Evolutionary conservation across 2,329 filamentous ascomycete genomes (phyloP).

Genomic region (Coleophoma eucalyptorum): DNA sequence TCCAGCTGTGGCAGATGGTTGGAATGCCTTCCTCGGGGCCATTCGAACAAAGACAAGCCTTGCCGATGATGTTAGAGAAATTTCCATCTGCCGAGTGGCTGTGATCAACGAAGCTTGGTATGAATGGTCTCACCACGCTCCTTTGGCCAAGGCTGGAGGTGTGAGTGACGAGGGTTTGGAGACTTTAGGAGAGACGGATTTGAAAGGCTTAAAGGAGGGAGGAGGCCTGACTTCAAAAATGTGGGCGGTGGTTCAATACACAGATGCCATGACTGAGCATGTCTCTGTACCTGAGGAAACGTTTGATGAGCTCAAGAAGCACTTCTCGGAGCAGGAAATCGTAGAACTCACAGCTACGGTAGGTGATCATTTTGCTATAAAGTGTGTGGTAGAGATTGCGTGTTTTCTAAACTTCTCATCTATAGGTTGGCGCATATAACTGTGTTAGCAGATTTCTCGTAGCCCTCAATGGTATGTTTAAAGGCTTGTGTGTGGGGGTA

Average conservation of each 20-base stretch:
- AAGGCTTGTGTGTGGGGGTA: background rate
- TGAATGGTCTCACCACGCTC: conserved; percentile 79
- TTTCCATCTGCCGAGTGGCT: conserved; percentile 78
- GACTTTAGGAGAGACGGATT: conserved; percentile 15
- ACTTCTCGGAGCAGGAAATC: conserved; percentile 67
- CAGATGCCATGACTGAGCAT: conserved; percentile 79
- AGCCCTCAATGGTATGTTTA: conserved; percentile 65
- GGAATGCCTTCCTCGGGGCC: conserved; percentile 66
- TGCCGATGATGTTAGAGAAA: conserved; percentile 60
- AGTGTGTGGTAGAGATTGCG: background rate
- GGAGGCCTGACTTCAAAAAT: conserved; percentile 51
- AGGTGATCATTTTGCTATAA: conserved; percentile 7
- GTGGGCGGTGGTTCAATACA: conserved; percentile 67
- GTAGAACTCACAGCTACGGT: conserved; percentile 75
- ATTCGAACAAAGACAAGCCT: conserved; percentile 51
- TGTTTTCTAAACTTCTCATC: background rate
- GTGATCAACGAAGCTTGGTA: conserved; percentile 80
- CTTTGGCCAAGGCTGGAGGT: conserved; percentile 37
- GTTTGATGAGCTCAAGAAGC: conserved; percentile 57
- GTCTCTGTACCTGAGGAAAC: conserved; percentile 66
- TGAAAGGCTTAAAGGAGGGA: conserved; percentile 25
- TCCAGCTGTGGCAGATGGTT: conserved; percentile 70
- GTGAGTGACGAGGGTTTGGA: conserved; percentile 23
- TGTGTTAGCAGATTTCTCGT: conserved; percentile 82
- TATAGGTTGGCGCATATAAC: conserved; percentile 69